phyloP scores from a whole-genome alignment of 2,329 filamentous ascomycete genomes.

The Fonsecaea multimorphosa region DNA sequence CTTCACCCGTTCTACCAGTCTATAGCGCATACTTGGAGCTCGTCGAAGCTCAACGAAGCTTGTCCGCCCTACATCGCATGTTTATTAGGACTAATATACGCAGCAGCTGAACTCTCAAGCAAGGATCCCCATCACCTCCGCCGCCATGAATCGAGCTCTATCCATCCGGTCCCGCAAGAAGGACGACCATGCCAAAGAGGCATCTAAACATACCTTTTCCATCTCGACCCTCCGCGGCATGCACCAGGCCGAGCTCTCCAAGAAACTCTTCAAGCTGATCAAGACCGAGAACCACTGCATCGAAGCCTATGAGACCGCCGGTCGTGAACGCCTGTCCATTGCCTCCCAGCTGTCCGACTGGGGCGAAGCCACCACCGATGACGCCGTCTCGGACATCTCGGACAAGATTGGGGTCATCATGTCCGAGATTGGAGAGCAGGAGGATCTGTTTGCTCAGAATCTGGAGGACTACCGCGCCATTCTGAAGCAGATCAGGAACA shows the following conservation, averaged over 20 bases:
- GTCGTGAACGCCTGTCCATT: constrained; percentile 81
- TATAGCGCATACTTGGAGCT: constrained; percentile 12
- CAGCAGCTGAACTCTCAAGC: neutral
- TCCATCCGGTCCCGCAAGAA: constrained; percentile 48
- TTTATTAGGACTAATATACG: neutral
- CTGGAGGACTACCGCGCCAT: constrained; percentile 82
- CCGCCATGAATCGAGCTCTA: constrained; percentile 51
- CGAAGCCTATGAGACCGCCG: constrained; percentile 80
- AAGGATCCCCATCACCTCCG: constrained; percentile 8
- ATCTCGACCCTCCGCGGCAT: constrained; percentile 85
- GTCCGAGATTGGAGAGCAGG: constrained; percentile 91
- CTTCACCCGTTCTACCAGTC: constrained; percentile 3
- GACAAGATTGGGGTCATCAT: constrained; percentile 95
- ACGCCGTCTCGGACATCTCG: constrained; percentile 83
- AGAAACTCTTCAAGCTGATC: constrained; percentile 87
- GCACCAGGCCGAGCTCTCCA: constrained; percentile 85
- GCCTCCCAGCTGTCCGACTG: constrained; percentile 93
- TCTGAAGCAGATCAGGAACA: constrained; percentile 93
- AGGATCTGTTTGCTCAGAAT: constrained; percentile 83
- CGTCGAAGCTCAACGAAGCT: constrained; percentile 5
- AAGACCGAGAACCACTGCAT: constrained; percentile 94
- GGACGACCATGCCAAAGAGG: constrained; percentile 44
- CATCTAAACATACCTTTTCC: constrained; percentile 73
- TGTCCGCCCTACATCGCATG: constrained; percentile 3
- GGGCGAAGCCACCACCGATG: constrained; percentile 90